Percentiles rank a stretch among this genome's conserved stretches.
Evolutionary conservation across 768 basidiomycete genomes (phyloP).

Genomic region (Gloeophyllum trabeum): DNA sequence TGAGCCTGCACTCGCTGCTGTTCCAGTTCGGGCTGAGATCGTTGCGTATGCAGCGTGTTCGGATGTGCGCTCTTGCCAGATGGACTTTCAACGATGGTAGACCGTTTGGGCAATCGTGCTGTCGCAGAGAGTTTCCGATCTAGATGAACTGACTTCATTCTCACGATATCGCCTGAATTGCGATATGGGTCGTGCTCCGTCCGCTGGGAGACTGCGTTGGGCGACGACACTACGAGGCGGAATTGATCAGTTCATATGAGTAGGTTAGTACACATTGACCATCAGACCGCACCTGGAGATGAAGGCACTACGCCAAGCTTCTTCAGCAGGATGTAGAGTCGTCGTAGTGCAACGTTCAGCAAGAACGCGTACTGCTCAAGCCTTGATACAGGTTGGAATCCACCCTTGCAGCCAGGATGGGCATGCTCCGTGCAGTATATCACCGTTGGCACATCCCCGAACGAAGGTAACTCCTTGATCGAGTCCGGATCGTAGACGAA

Average conservation of each 20-base stretch:
- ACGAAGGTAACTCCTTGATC: slow-evolving; percentile 53
- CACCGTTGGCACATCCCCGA: slow-evolving; percentile 61
- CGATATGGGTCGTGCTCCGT: slow-evolving; percentile 68
- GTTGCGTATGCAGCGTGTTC: slow-evolving; percentile 39
- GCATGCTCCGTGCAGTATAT: slow-evolving; percentile 76
- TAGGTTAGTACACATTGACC: too few species aligned
- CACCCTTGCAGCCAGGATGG: slow-evolving; percentile 49
- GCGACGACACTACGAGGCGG: too few species aligned
- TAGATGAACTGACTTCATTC: slow-evolving; percentile 88
- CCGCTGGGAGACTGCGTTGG: too few species aligned
- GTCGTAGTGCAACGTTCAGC: slow-evolving; percentile 86
- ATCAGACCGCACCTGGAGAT: slow-evolving; percentile 52
- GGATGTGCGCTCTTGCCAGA: slow-evolving; percentile 78
- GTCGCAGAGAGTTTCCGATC: slow-evolving; percentile 94
- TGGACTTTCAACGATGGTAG: slow-evolving; percentile 93
- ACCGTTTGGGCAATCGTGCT: slow-evolving; percentile 83
- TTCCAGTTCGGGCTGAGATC: slow-evolving; percentile 26
- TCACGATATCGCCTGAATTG: slow-evolving; percentile 83
- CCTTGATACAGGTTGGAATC: slow-evolving; percentile 87
- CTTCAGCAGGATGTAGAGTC: slow-evolving; percentile 79
- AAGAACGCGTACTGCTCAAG: slow-evolving; percentile 97
- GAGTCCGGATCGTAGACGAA: slow-evolving; percentile 74
- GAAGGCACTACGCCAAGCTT: slow-evolving; percentile 86
- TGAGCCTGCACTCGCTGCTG: slow-evolving; percentile 1
- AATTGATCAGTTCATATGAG: too few species aligned